These are phyloP conservation scores for Fusarium nematophilum DNA, from an alignment of 2,329 filamentous ascomycete species.

Conservation along the genomic window DNA sequence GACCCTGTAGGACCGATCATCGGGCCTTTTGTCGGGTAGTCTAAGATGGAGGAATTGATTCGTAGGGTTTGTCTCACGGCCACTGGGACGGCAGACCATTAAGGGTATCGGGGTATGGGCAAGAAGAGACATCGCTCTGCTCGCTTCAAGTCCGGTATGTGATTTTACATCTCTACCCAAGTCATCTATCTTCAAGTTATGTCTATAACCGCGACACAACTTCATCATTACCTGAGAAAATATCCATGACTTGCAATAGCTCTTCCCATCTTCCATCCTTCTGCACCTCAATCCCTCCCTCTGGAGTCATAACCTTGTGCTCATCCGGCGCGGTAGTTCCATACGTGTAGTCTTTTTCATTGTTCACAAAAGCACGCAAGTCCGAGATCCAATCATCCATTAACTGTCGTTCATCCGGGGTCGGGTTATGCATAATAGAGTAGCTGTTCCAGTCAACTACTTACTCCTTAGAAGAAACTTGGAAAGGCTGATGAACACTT, in stretches of 20 bases:
- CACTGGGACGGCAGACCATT: too few relatives aligned
- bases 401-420: background rate
- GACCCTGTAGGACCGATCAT: too few relatives aligned
- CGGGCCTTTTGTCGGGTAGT: too few relatives aligned
- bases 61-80: too few relatives aligned
- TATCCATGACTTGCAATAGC: constrained; percentile 8
- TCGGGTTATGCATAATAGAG: constrained; percentile 18
- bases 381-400: constrained; percentile 21
- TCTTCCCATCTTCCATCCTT: constrained; percentile 13
- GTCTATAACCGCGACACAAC: too few relatives aligned
- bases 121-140: too few relatives aligned
- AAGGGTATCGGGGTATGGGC: too few relatives aligned
- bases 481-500: background rate
- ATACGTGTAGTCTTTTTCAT: background rate
- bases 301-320: constrained; percentile 19
- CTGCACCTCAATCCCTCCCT: constrained; percentile 7
- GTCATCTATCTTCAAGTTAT: too few relatives aligned
- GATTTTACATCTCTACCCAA: too few relatives aligned
- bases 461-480: too few relatives aligned
- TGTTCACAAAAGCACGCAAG: constrained; percentile 11
- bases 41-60: too few relatives aligned
- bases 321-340: constrained; percentile 3
- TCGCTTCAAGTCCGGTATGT: too few relatives aligned
- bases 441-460: background rate
- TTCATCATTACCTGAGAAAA: constrained; percentile 20